Percentiles rank a stretch among this genome's conserved stretches.
Evolutionary conservation across 23 red algal genomes (phyloP).

Genomic region (Porphyridium purpureum): DNA sequence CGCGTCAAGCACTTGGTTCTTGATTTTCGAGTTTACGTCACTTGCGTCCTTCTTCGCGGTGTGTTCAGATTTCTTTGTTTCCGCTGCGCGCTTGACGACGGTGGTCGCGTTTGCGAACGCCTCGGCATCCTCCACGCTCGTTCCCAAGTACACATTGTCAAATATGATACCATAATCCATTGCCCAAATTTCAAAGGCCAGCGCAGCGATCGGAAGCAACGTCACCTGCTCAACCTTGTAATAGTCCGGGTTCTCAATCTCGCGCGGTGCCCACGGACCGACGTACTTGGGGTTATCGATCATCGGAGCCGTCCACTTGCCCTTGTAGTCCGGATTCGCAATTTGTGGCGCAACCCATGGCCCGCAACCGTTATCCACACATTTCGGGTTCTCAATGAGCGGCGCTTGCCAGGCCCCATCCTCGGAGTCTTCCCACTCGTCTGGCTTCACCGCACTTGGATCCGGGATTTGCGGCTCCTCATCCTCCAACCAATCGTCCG

Average conservation of each 20-base stretch:
- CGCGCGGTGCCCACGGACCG: slow-evolving; percentile 70
- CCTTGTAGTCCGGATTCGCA: slow-evolving; percentile 83
- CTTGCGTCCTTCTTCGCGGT: slow-evolving; percentile 8
- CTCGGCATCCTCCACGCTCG: slow-evolving; percentile 21
- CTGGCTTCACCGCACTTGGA: slow-evolving; percentile 65
- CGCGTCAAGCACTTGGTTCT: no score
- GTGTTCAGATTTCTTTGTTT: slow-evolving; percentile 16
- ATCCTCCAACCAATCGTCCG: slow-evolving; percentile 80
- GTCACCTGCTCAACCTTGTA: slow-evolving; percentile 34
- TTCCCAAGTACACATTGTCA: slow-evolving; percentile 78
- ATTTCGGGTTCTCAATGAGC: slow-evolving; percentile 74
- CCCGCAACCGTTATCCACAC: slow-evolving; percentile 78
- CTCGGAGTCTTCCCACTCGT: slow-evolving; percentile 70
- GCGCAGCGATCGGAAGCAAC: slow-evolving; percentile 38
- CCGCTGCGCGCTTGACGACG: slow-evolving; percentile 28
- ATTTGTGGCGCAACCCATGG: slow-evolving; percentile 82
- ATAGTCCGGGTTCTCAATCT: slow-evolving; percentile 88
- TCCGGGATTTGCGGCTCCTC: slow-evolving; percentile 66
- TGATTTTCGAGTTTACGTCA: no score
- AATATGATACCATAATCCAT: slow-evolving; percentile 96
- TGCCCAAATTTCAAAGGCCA: slow-evolving; percentile 88
- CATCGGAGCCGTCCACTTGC: slow-evolving; percentile 93
- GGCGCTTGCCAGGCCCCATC: slow-evolving; percentile 88
- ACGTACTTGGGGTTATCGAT: slow-evolving; percentile 92
- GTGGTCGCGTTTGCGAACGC: slow-evolving; percentile 50